Base-by-base conservation (phyloP, 371 early-diverging fungal species). In the Neoconidiobolus thromboides region DNA sequence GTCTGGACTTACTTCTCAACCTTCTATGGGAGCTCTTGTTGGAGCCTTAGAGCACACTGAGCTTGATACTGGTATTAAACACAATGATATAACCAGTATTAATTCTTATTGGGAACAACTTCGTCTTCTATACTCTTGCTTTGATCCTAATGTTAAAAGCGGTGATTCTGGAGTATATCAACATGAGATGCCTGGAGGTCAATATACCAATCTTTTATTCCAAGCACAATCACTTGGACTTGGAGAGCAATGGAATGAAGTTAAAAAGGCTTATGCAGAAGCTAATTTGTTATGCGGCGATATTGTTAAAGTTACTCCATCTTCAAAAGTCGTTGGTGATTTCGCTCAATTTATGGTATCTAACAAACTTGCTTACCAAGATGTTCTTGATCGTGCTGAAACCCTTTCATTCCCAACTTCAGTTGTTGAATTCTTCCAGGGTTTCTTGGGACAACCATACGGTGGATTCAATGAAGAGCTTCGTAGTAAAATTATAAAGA, bases 151-250 rank as follows among this genome's bases (percentile, higher is more conserved):
- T 58, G 85, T 93, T 65, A 81, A 84, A 64, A 78, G 81, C 4
- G 79, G 83, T 3, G 94, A 93, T 65, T 86, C 91, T 2, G 86
- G 88, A 46, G 93, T 95, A 37, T 95, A 91, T 68, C 77, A 80
- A 42, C 91, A 91, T 69, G 93, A 93, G 75, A 93, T 95, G 93
- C 94, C 96, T 51, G 96, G 96, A 56, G 92, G 87, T 43, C 89
- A 95, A 73, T 95, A 93, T 76, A 95, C 96, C 55, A 95, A 95
- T 73, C 69, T 95, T 62, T 80, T 92, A 77, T 95, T 95, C 87
- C 94, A 95, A 73, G 85, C 91, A 43, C 85, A 87, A 65, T 85
- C 86, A 64, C 75, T 93, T 7, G 96, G 96, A 4, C 75, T 95
- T 36, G 96, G 96, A 47, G 78, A 86, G 12, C 81, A 82, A 63